A percentile compares a stretch with the other conserved stretches of the same genome.
phyloP scores from a whole-genome alignment of 768 basidiomycete genomes.

The Lactarius trivialis region DNA sequence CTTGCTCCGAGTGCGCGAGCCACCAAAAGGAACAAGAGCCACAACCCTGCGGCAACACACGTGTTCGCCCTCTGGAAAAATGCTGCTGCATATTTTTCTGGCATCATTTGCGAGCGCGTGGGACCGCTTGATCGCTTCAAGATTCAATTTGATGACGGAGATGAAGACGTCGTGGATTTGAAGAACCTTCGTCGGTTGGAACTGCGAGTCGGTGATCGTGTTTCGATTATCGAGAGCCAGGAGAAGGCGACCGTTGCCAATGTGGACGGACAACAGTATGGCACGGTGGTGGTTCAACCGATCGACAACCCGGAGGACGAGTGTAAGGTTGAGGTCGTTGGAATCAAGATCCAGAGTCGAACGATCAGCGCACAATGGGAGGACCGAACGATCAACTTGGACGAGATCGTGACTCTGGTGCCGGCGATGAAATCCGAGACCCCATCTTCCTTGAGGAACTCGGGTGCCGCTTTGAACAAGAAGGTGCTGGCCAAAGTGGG shows the following conservation, averaged over 20 bases:
- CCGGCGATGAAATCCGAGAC: slow-evolving; percentile 34
- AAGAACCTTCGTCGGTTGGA: slow-evolving; percentile 49
- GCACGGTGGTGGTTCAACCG: slow-evolving; percentile 18
- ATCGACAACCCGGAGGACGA: slow-evolving; percentile 33
- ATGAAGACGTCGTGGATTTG: slow-evolving; percentile 40
- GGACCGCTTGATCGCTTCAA: slow-evolving; percentile 33
- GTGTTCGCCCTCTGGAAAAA: slow-evolving; percentile 67
- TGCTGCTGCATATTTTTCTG: slow-evolving; percentile 56
- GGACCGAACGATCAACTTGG: slow-evolving; percentile 40
- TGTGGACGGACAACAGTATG: slow-evolving; percentile 29
- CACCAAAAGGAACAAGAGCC: slow-evolving; percentile 23
- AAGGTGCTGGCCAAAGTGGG: slow-evolving; percentile 41
- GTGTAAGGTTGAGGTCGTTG: slow-evolving; percentile 32
- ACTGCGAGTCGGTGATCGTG: slow-evolving; percentile 50
- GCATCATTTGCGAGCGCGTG: slow-evolving; percentile 39
- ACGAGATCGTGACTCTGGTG: slow-evolving; percentile 39
- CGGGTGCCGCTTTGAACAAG: slow-evolving; percentile 33
- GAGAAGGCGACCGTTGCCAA: slow-evolving; percentile 29
- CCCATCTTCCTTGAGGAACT: slow-evolving; percentile 45
- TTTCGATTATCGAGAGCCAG: slow-evolving; percentile 34
- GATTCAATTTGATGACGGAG: slow-evolving; percentile 64
- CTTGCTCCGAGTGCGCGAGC: slow-evolving; percentile 16
- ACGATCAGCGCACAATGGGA: slow-evolving; percentile 48
- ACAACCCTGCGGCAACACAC: slow-evolving; percentile 37
- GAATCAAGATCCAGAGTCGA: slow-evolving; percentile 46